These are phyloP conservation scores for Pyrus hybrid DNA, from an alignment of 331 rosid species.

Conservation along the genomic window DNA sequence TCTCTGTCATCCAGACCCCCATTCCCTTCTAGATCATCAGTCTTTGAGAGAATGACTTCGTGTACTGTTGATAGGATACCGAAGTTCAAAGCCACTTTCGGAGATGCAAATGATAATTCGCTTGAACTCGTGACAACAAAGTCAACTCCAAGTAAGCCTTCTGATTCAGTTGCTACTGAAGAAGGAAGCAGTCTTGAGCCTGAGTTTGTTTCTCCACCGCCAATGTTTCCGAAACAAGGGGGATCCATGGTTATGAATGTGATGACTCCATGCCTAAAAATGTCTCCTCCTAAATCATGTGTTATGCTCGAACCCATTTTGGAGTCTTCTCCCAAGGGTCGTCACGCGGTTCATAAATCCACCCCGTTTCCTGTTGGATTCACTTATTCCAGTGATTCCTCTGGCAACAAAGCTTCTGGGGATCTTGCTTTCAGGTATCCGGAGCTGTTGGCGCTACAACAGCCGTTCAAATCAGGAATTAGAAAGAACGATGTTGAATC, in stretches of 20 bases:
- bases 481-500: constrained; percentile 42
- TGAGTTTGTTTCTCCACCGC: constrained; percentile 24
- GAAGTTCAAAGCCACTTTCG: constrained; percentile 11
- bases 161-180: constrained; percentile 29
- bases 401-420: constrained; percentile 32
- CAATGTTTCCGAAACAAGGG: constrained; percentile 24
- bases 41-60: constrained; percentile 30
- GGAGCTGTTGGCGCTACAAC: constrained; percentile 50
- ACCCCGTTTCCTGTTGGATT: constrained; percentile 81
- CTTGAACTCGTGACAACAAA: constrained; percentile 17
- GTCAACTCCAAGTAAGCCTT: constrained; percentile 36
- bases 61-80: constrained; percentile 12
- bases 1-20: constrained; percentile 39
- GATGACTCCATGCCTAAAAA: constrained; percentile 72
- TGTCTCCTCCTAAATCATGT: constrained; percentile 90
- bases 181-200: constrained; percentile 15
- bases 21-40: constrained; percentile 26
- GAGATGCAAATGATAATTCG: constrained; percentile 24
- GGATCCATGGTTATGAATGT: constrained; percentile 41
- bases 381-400: constrained; percentile 29
- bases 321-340: constrained; percentile 33
- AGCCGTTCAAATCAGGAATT: constrained; percentile 28
- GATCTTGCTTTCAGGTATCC: constrained; percentile 57
- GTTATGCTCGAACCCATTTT: constrained; percentile 75
- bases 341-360: constrained; percentile 30